These are phyloP conservation scores for Trypanosomatidae sp. DNA, from an alignment of 208 protist genomes.

Conservation along the genomic window DNA sequence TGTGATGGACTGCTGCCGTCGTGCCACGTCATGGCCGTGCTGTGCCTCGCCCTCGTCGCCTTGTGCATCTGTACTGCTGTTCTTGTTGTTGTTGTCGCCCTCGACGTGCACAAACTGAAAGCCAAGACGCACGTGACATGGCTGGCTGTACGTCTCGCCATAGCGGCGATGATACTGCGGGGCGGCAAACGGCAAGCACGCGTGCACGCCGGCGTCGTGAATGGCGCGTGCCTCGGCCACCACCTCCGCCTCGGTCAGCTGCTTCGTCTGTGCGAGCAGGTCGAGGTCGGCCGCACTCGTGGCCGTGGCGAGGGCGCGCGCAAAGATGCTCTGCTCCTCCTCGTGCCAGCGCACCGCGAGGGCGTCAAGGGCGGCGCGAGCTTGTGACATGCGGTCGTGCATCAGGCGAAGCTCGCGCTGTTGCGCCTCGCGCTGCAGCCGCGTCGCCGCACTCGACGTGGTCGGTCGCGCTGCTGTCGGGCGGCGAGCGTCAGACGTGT, in stretches of 20 bases:
- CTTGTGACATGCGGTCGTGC: constrained; percentile 33
- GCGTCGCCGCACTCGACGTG: not conserved
- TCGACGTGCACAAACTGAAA: constrained; percentile 32
- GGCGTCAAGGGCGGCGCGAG: constrained; percentile 20
- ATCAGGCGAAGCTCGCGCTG: constrained; percentile 37
- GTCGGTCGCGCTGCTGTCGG: no score
- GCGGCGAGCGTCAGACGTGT: no score
- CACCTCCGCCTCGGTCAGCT: constrained; percentile 39
- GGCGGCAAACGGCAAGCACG: constrained; percentile 58
- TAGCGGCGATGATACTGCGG: constrained; percentile 79
- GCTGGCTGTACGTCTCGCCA: constrained; percentile 71
- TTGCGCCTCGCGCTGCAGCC: constrained; percentile 21
- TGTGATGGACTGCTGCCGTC: constrained; percentile 5
- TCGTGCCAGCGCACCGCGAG: constrained; percentile 32
- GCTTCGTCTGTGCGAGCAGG: constrained; percentile 47
- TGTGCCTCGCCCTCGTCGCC: not conserved
- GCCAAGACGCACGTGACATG: constrained; percentile 67
- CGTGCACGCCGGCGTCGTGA: constrained; percentile 51
- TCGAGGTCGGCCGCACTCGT: constrained; percentile 28
- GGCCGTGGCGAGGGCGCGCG: constrained; percentile 13
- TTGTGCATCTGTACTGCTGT: not conserved
- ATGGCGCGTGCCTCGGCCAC: constrained; percentile 47
- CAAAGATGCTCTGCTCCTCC: constrained; percentile 43
- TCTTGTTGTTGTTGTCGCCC: not conserved
- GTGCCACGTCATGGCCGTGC: not conserved